Base-by-base conservation (phyloP, 192 early-diverging fungal genomes). In the Diversispora eburnea region DNA sequence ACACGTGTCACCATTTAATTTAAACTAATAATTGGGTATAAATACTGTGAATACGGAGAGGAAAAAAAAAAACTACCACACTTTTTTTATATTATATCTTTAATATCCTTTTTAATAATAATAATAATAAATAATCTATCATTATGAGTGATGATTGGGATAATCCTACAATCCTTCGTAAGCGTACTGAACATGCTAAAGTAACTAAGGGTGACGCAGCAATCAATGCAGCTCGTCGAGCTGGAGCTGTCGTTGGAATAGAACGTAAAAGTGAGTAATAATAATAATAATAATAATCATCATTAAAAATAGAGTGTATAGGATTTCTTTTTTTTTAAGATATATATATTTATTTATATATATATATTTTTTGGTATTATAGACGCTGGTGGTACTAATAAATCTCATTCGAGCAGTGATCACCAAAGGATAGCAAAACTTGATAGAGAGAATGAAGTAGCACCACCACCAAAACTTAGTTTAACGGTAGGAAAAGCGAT, bases 391-490 rank as follows among this genome's bases (percentile, higher is more conserved):
- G 76, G 77, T 41, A 83, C 86, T 39, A 91, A 91, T 71, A 84
- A 83, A 76, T 78, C 81, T 51, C 86, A 89, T 73, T 80, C 84
- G 39, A 84, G 83, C 17, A 84, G 85, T 43, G 90, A 93, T 63
- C 88, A 90, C 79, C 88, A 85, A 60, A 87, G 84, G 56, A 90
- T 93, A 74, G 95, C 94, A 43, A 93, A 95, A 77, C 76, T 96
- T 45, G 96, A 95, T 71, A 88, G 92, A 58, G 89, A 92, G 70
- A 89, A 92, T 69, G 94, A 97, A 78, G 90, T 93, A n/a, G 81
- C 86, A 49, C 83, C 87, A 8, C 88, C 89, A 6, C 78, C 84
- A 64, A 88, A 86, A 42, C 84, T 98, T 7, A 84, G 86, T 42
- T 76, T 90, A 5, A 80, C 85, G 45, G 90, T 95, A 20, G 88